Percentiles rank a stretch among this genome's conserved stretches.
These are phyloP conservation scores for Nemania sp. DNA, from an alignment of 2,329 filamentous ascomycete species.

Conservation along the genomic window DNA sequence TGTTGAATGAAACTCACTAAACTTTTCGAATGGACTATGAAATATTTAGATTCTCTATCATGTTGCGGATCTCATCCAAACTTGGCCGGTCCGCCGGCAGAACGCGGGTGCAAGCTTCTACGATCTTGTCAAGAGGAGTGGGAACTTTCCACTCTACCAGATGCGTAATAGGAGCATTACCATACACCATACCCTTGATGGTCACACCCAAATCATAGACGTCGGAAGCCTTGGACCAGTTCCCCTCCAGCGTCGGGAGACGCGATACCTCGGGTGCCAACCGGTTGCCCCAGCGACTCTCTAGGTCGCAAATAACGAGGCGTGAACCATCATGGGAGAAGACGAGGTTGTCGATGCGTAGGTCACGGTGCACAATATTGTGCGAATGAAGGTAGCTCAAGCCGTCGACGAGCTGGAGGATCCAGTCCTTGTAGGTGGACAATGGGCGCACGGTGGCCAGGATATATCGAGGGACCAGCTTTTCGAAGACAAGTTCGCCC, in stretches of 20 bases:
- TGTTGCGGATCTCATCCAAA: conserved; percentile 1
- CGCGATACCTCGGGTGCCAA: conserved; percentile 15
- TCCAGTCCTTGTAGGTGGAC: conserved; percentile 14
- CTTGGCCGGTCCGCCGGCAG: conserved; percentile 16
- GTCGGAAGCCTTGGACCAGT: conserved; percentile 16
- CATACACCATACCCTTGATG: conserved; percentile 18
- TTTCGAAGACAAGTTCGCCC: conserved; percentile 20
- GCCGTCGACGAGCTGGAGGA: conserved; percentile 17
- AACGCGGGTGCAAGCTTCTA: conserved; percentile 17
- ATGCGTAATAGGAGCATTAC: conserved; percentile 16
- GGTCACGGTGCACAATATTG: conserved; percentile 12
- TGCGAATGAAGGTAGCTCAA: conserved; percentile 10
- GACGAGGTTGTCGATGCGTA: conserved; percentile 15
- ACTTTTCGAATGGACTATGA: conserved; percentile 7
- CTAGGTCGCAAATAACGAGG: conserved; percentile 16
- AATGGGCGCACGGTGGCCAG: conserved; percentile 9
- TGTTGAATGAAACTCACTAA: conserved; percentile 14
- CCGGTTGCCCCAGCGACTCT: conserved; percentile 17
- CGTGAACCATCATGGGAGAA: conserved; percentile 6
- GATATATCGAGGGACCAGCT: conserved; percentile 7
- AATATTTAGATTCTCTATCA: conserved; percentile 10
- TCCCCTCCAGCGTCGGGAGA: conserved; percentile 3
- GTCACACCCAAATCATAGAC: conserved; percentile 14
- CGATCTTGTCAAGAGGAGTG: conserved; percentile 15
- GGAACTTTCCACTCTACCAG: conserved; percentile 21